Evolutionary conservation across 257 asterid species (phyloP), one percentile per base, ranked within the genome.

Genomic region (Solanum dulcamara): DNA sequence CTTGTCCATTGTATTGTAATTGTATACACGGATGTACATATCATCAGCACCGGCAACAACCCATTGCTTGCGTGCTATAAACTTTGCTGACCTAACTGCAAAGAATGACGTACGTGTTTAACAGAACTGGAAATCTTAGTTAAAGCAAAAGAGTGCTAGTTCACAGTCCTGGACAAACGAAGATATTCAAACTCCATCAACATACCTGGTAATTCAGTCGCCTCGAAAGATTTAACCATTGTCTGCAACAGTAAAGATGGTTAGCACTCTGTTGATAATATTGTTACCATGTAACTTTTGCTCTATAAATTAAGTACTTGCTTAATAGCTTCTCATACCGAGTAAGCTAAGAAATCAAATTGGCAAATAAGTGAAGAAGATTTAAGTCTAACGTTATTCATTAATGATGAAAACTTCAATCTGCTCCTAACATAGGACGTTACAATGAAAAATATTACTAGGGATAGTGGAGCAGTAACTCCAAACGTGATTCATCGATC

Each of bases 1-100:
- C 92, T 97, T 95, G 87, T 97, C 99, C 99, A 95, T 97, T 7
- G 99, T 97, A 88, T 97, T 95, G 91, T 97, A 97, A 88, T 95
- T 97, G 93, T 97, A 95, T 22, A 97, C 98, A 80, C 98, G 99
- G 74, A 97, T 93, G 84, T 86, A 92, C 99, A 97, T 97, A 89
- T 97, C 99, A 89, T 97, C 99, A 42, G 98, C 97, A 89, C 98
- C 99, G 57, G 98, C 98, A 87, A 97, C 98, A 81, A 97, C 98
- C 98, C 98, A 95, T 86, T 97, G 98, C 91, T 92, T 94, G 35
- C 98, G 93, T 81, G 99, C 93, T 85, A 97, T 89, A 77, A 97
- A 97, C 93, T 95, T 97, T 2, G 99, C 98, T 37, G 99, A 97
- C 89, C 99, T 91, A 88, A 97, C 99, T 97, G 98, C 88, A 89